Evolutionary conservation across 768 basidiomycete genomes (phyloP), one percentile per base, ranked within the genome.

Genomic region (Mycena belliarum): DNA sequence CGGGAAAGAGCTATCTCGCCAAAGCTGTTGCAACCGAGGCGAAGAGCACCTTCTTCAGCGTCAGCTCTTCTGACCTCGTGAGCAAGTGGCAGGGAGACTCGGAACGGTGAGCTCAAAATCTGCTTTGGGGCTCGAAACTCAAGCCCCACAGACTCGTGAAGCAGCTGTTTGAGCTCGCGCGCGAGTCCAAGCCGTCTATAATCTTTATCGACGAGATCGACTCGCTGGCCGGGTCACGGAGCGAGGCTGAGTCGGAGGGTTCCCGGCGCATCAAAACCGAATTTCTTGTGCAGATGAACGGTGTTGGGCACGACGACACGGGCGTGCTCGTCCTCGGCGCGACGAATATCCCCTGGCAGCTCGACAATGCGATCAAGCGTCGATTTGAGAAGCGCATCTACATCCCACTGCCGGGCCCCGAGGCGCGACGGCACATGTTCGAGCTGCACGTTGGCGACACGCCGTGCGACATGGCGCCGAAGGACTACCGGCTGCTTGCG

Each of bases 1-100:
- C 97, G 11, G 97, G 97, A 15, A 99, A 99, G 76, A 91, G 88
- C 41, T 98, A 88, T 70, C 82, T 99, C 41, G 97, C 97, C 3
- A 99, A 99, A 72, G 97, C 97, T 0, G 97, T 99, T 23, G 97
- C 97, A 18, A 99, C 97, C 15, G 97, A 99, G 73, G 95, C 97
- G 51, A 98, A 98, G 77, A 95, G 95, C 72, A 98, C 96, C 10
- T 99, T 99, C 81, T 98, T 96, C 77, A 93, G 89, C 63, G 94
- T 99, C 59, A 93, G 91, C 68, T 94, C 92, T 23, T 88, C 88
- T 70, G 97, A 98, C 69, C 79, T 99, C 53, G 97, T 98, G 53
- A 95, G 93, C 73, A 99, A 98, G 72, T 99, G 97, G 97, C 97
- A 98, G 77, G 97, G 97, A 57, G 97, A 99, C 73, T 95, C 93